Evolutionary conservation across 1,284 basidiomycete species (phyloP).

Genomic region (Trichosporon ovoides): DNA sequence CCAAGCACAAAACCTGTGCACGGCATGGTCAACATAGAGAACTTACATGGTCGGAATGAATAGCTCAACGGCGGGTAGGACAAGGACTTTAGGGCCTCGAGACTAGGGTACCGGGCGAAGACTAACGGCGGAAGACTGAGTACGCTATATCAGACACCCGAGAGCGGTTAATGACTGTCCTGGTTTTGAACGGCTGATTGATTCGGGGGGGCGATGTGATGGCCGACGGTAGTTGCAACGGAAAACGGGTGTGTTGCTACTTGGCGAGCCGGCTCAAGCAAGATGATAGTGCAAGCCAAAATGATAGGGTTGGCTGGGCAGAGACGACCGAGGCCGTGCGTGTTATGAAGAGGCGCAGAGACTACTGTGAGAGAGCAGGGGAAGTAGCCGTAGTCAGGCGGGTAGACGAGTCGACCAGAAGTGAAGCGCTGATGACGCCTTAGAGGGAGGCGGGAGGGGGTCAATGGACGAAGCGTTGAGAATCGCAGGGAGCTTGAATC

Average conservation of each 20-base stretch:
- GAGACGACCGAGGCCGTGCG: background rate
- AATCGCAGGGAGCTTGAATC: background rate
- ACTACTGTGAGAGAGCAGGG: too few relatives aligned
- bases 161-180: conserved; percentile 4
- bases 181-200: background rate
- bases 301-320: background rate
- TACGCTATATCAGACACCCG: background rate
- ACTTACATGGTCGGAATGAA: conserved; percentile 2
- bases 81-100: background rate
- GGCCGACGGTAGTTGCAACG: too few relatives aligned
- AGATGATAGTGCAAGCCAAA: too few relatives aligned
- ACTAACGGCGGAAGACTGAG: background rate
- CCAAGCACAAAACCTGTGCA: too few relatives aligned
- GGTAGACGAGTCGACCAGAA: too few relatives aligned
- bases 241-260: too few relatives aligned
- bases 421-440: too few relatives aligned
- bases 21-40: conserved; percentile 4
- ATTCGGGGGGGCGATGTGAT: too few relatives aligned
- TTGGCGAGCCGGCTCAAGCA: too few relatives aligned
- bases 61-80: background rate
- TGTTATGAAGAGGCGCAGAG: background rate
- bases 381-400: too few relatives aligned
- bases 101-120: background rate
- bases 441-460: too few relatives aligned
- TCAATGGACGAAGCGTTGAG: too few relatives aligned